Percentiles rank a stretch among this genome's conserved stretches.
These are phyloP conservation scores for Fusarium sp. DNA, from an alignment of 2,329 filamentous ascomycete genomes.

Conservation along the genomic window DNA sequence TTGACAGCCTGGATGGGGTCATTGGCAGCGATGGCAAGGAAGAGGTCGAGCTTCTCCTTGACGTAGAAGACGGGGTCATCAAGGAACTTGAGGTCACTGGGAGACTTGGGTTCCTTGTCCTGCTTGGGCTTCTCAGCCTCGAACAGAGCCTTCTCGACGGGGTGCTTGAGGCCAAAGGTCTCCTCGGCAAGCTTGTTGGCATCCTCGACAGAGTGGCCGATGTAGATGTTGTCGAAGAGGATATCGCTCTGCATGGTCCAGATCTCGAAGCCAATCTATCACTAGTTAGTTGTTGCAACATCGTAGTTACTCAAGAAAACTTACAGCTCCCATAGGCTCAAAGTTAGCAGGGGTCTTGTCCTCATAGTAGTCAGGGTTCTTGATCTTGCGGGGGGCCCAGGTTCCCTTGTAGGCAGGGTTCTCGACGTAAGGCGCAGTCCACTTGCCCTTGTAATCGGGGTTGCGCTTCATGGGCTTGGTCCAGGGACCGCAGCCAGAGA, in stretches of 20 bases:
- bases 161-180: conserved; percentile 90
- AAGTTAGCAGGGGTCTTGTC: conserved; percentile 97
- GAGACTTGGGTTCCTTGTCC: conserved; percentile 72
- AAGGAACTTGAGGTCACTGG: conserved; percentile 84
- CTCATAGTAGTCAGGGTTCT: conserved; percentile 96
- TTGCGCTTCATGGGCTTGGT: conserved; percentile 92
- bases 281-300: conserved; percentile 26
- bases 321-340: conserved; percentile 96
- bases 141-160: conserved; percentile 83
- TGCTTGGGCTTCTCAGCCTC: conserved; percentile 83
- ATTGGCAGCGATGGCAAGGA: conserved; percentile 83
- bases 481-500: conserved; percentile 95
- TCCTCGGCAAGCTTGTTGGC: conserved; percentile 89
- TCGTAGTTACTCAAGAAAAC: conserved; percentile 51
- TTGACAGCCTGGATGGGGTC: conserved; percentile 87
- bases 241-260: conserved; percentile 99
- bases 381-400: conserved; percentile 95
- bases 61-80: conserved; percentile 91
- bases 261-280: conserved; percentile 95
- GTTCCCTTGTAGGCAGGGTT: conserved; percentile 98
- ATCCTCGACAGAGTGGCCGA: conserved; percentile 95
- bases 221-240: conserved; percentile 99
- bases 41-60: conserved; percentile 93
- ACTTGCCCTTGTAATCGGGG: conserved; percentile 99
- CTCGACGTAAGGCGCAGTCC: conserved; percentile 91